Evolutionary conservation across 345 rosid species (phyloP).

Genomic region (Rhodamnia argentea): DNA sequence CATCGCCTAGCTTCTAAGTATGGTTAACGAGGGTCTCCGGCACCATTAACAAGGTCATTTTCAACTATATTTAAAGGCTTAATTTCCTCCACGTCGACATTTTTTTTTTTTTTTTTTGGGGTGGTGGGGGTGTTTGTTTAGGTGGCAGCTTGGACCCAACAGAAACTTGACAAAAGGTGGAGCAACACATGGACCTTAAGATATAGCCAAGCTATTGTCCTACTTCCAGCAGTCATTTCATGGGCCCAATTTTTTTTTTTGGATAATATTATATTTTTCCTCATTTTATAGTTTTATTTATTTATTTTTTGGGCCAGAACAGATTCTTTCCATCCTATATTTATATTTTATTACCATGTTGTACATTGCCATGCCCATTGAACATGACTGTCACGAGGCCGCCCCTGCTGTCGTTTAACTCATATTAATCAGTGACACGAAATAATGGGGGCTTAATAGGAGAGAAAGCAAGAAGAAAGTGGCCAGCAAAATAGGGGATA

Average conservation of each 20-base stretch:
- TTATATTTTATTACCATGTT: neutral
- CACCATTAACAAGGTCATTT: neutral
- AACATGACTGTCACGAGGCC: neutral
- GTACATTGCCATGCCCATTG: neutral
- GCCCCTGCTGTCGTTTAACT: neutral
- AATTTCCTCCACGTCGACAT: neutral
- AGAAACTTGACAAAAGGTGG: neutral
- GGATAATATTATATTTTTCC: neutral
- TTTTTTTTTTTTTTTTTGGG: too few relatives aligned
- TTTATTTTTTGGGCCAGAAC: neutral
- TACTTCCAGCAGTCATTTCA: neutral
- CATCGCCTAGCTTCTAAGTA: neutral
- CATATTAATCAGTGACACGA: neutral
- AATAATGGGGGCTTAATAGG: neutral
- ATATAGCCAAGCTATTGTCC: neutral
- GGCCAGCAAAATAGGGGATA: neutral
- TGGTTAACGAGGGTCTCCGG: neutral
- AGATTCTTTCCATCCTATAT: neutral
- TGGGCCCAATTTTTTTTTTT: neutral
- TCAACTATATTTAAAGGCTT: neutral
- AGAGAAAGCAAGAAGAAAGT: neutral
- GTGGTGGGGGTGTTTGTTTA: neutral
- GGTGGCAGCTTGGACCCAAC: neutral
- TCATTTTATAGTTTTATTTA: neutral
- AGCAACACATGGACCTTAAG: neutral